phyloP scores from a whole-genome alignment of 768 basidiomycete species.

The Auriculariales sp. region DNA sequence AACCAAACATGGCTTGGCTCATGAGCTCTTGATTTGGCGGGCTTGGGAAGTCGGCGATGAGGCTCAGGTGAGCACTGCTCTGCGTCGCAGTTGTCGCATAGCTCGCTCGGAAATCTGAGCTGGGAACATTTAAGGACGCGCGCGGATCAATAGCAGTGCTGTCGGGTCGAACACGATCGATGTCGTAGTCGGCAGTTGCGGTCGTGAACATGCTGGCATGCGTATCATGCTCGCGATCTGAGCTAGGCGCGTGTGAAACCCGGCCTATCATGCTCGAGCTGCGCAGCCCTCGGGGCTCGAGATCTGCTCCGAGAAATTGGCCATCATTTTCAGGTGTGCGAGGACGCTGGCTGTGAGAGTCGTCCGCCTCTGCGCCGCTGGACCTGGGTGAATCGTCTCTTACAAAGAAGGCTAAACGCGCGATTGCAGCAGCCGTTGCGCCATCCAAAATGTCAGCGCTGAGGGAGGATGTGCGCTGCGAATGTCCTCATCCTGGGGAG shows the following conservation, averaged over 20 bases:
- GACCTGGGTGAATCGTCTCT: no score
- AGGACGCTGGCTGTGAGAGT: no score
- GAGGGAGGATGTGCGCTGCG: neutral
- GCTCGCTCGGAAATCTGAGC: neutral
- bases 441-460: neutral
- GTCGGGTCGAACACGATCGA: neutral
- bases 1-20: neutral
- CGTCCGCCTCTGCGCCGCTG: no score
- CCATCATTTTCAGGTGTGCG: no score
- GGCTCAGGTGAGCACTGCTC: neutral
- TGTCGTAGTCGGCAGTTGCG: neutral
- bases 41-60: neutral
- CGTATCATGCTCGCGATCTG: neutral
- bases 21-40: neutral
- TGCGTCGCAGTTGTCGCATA: neutral
- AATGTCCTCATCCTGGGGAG: neutral
- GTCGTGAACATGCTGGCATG: neutral
- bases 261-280: no score
- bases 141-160: neutral
- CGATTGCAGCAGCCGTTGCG: no score
- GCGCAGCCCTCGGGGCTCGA: no score
- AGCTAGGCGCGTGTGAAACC: neutral
- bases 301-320: no score
- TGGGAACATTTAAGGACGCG: neutral
- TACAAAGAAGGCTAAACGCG: no score